Evolutionary conservation across 73 alveolate species (phyloP).

Genomic region (Tetrahymena borealis): DNA sequence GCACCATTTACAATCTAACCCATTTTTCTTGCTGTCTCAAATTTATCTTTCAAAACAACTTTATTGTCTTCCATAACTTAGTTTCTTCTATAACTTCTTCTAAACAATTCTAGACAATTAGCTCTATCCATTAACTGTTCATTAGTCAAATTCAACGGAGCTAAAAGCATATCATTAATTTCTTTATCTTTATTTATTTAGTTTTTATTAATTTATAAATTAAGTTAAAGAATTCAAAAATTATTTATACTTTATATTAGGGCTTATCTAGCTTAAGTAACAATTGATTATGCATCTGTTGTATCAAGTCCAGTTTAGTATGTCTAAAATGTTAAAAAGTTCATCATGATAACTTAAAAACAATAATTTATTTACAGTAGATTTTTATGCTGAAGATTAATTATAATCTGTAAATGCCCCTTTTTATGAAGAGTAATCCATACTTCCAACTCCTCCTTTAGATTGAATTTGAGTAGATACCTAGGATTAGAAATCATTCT

Average conservation of each 20-base stretch:
- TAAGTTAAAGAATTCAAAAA: neutral
- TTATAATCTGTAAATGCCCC: neutral
- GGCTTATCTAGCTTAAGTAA: constrained; percentile 10
- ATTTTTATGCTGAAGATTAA: neutral
- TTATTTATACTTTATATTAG: neutral
- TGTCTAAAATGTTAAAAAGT: neutral
- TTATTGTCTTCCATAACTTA: constrained; percentile 79
- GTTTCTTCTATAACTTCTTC: constrained; percentile 77
- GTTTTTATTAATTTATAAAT: neutral
- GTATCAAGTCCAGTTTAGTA: neutral
- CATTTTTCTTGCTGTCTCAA: constrained; percentile 56
- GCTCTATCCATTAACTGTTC: constrained; percentile 73
- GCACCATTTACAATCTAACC: constrained; percentile 58
- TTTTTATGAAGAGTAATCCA: neutral
- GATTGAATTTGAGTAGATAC: neutral
- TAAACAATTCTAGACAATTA: constrained; percentile 69
- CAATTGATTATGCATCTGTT: constrained; percentile 1
- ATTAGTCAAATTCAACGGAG: constrained; percentile 42
- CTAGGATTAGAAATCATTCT: neutral
- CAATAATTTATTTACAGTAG: neutral
- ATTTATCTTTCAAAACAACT: constrained; percentile 51
- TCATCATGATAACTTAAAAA: constrained; percentile 2
- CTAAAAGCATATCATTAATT: constrained; percentile 36
- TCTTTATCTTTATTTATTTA: constrained; percentile 20
- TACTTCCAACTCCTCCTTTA: neutral